A percentile compares a stretch with the other conserved stretches of the same genome.
Evolutionary conservation across 176 grass and related monocot species (phyloP).

Genomic region (Tillandsia fasciculata): DNA sequence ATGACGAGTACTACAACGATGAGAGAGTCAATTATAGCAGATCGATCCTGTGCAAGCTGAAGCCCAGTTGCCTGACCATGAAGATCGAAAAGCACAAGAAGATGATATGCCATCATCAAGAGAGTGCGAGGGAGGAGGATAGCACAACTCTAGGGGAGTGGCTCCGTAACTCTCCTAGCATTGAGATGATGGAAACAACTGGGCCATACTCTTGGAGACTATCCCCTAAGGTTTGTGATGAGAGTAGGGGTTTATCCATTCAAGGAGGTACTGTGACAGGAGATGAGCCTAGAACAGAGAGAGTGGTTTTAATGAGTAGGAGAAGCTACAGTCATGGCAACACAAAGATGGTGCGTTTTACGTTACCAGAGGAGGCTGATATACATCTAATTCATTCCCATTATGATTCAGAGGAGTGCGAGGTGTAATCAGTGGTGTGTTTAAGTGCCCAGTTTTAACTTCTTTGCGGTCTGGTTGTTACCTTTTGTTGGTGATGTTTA

Average conservation of each 20-base stretch:
- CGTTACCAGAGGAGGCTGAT: background rate
- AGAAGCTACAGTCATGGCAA: slow-evolving; percentile 2
- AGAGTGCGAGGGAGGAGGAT: background rate
- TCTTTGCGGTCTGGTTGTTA: too few relatives aligned
- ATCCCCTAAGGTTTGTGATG: slow-evolving; percentile 1
- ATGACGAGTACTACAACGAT: background rate
- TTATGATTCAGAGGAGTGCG: background rate
- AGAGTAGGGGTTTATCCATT: background rate
- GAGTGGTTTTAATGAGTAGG: background rate
- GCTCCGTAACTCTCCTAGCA: slow-evolving; percentile 1
- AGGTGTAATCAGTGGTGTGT: background rate
- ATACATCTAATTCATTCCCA: slow-evolving; percentile 8
- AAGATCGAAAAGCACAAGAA: background rate
- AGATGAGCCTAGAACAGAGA: background rate
- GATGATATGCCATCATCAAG: background rate
- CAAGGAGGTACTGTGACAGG: background rate
- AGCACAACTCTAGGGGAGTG: slow-evolving; percentile 2
- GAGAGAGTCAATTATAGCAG: background rate
- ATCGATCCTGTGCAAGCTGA: background rate
- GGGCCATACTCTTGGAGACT: background rate
- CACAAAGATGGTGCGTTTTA: background rate
- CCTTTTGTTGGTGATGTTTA: too few relatives aligned
- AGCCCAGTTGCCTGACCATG: background rate
- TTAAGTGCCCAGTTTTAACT: too few relatives aligned
- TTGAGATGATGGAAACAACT: background rate